These are phyloP conservation scores for Capronia americana DNA, from an alignment of 2,329 filamentous ascomycete genomes.

Conservation along the genomic window DNA sequence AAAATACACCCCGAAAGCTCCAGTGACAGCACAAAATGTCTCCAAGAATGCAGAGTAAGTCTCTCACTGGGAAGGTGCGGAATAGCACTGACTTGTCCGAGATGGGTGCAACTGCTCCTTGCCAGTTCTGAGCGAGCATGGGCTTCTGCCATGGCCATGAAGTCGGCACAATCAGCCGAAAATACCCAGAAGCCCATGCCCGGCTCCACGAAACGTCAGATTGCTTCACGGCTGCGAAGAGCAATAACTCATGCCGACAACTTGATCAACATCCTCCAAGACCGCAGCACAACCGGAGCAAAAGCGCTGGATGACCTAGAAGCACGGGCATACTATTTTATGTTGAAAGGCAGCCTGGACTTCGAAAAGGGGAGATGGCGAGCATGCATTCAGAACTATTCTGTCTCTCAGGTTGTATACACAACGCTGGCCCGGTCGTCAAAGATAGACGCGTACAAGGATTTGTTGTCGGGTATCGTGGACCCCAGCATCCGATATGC, in stretches of 20 bases:
- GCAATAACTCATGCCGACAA: conserved; percentile 72
- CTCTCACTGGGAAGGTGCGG: neutral
- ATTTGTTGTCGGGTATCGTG: conserved; percentile 81
- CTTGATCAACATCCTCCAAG: conserved; percentile 70
- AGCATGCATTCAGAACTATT: conserved; percentile 74
- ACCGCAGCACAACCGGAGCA: conserved; percentile 69
- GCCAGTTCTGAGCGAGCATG: conserved; percentile 89
- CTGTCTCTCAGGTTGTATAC: conserved; percentile 82
- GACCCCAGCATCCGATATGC: conserved; percentile 95
- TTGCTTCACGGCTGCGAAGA: conserved; percentile 85
- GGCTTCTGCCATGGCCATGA: conserved; percentile 96
- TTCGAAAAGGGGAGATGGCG: conserved; percentile 93
- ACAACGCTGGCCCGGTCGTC: conserved; percentile 70
- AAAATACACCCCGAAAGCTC: conserved; percentile 77
- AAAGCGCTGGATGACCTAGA: conserved; percentile 77
- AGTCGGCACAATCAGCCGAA: conserved; percentile 78
- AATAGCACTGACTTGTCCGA: conserved; percentile 47
- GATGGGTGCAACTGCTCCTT: conserved; percentile 78
- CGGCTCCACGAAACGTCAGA: conserved; percentile 81
- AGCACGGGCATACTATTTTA: conserved; percentile 79
- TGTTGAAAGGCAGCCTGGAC: conserved; percentile 75
- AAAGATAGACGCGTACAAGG: conserved; percentile 81
- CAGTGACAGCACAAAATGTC: conserved; percentile 77
- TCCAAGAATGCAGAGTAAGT: conserved; percentile 75
- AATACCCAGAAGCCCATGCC: conserved; percentile 74